Evolutionary conservation across 2,329 filamentous ascomycete genomes (phyloP).

Genomic region (Venturia asperata): DNA sequence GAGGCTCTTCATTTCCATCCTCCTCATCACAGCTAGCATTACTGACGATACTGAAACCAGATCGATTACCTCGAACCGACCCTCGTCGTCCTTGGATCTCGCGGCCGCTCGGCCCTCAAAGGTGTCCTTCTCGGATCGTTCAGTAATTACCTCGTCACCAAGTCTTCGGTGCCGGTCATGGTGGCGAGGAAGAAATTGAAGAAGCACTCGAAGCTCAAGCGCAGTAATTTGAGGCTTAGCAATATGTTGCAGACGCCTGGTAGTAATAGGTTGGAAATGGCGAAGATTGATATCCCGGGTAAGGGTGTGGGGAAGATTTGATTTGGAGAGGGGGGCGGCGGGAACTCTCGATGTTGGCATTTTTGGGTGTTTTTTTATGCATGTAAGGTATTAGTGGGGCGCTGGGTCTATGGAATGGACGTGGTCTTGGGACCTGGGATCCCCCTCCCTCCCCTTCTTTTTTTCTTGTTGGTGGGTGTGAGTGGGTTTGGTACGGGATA

Average conservation of each 20-base stretch:
- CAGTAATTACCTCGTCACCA: constrained; percentile 94
- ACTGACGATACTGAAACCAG: constrained; percentile 28
- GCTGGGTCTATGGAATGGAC: too few relatives aligned
- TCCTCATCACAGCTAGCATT: constrained; percentile 18
- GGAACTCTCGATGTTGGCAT: too few relatives aligned
- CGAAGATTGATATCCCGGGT: constrained; percentile 17
- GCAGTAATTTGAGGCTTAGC: constrained; percentile 58
- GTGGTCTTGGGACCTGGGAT: too few relatives aligned
- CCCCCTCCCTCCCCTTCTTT: too few relatives aligned
- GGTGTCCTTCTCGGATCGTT: constrained; percentile 93
- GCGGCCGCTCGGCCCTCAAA: constrained; percentile 86
- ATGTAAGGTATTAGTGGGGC: too few relatives aligned
- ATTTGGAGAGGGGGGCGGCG: too few relatives aligned
- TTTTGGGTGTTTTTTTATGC: too few relatives aligned
- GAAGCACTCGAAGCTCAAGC: constrained; percentile 78
- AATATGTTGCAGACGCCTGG: constrained; percentile 47
- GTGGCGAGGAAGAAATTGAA: constrained; percentile 84
- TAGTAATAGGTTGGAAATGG: constrained; percentile 3
- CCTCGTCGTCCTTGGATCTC: constrained; percentile 83
- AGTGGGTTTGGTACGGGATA: too few relatives aligned
- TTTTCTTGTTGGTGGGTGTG: too few relatives aligned
- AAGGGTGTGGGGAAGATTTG: constrained; percentile 6
- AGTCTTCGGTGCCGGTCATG: constrained; percentile 96
- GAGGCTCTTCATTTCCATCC: constrained; percentile 29
- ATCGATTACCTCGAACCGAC: constrained; percentile 91